A percentile compares a stretch with the other conserved stretches of the same genome.
These are phyloP conservation scores for Carpinus fangiana DNA, from an alignment of 306 rosid genomes.

Conservation along the genomic window DNA sequence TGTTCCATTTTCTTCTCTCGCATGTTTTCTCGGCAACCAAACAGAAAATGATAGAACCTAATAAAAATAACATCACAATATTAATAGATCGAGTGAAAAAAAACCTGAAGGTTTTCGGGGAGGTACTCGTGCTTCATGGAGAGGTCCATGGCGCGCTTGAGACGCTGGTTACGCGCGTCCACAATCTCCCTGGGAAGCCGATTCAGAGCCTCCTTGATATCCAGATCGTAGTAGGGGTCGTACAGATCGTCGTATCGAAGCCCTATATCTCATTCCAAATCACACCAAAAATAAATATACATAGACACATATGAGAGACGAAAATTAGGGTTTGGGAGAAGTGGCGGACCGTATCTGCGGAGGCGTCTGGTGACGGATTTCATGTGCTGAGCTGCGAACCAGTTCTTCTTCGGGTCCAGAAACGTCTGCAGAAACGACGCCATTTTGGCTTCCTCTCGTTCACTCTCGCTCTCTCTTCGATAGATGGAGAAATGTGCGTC, in stretches of 20 bases:
- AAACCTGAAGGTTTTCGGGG: constrained; percentile 81
- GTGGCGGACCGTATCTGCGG: constrained; percentile 59
- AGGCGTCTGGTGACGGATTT: constrained; percentile 74
- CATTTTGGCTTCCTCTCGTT: constrained; percentile 39
- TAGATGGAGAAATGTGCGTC: too few relatives aligned
- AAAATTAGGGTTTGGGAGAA: constrained; percentile 33
- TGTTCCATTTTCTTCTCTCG: too few relatives aligned
- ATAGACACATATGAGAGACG: neutral
- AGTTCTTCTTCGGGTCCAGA: constrained; percentile 74
- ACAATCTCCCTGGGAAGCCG: constrained; percentile 89
- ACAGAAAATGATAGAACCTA: neutral
- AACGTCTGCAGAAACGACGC: constrained; percentile 61
- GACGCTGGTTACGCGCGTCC: constrained; percentile 90
- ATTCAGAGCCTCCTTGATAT: constrained; percentile 84
- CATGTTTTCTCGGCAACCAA: too few relatives aligned
- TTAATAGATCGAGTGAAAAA: neutral
- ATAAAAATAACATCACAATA: neutral
- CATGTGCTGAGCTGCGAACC: constrained; percentile 89
- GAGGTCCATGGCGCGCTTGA: constrained; percentile 94
- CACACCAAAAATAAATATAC: neutral
- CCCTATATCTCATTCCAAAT: constrained; percentile 41
- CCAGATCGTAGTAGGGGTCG: constrained; percentile 83
- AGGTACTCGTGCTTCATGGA: constrained; percentile 97
- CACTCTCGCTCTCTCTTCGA: too few relatives aligned
- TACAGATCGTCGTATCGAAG: constrained; percentile 90